Evolutionary conservation across 495 filamentous ascomycete genomes (phyloP).

Genomic region (Podospora pseudopauciseta): DNA sequence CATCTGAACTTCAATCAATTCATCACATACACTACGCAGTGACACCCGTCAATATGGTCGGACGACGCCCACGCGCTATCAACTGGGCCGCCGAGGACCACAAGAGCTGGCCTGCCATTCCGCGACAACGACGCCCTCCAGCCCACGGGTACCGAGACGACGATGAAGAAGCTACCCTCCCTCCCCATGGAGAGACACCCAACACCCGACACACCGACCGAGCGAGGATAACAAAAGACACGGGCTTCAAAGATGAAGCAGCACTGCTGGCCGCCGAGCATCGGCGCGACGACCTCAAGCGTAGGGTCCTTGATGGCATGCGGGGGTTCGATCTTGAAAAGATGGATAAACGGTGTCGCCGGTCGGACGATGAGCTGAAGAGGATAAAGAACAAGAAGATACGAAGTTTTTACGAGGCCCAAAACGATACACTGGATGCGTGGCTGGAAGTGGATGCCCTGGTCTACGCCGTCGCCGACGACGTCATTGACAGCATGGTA

Average conservation of each 20-base stretch:
- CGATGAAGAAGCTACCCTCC: conserved; percentile 11
- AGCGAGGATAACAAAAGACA: background rate
- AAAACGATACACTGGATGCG: conserved; percentile 49
- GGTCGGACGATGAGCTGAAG: conserved; percentile 45
- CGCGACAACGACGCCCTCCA: background rate
- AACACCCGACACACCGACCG: conserved; percentile 1
- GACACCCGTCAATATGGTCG: background rate
- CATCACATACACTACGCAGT: background rate
- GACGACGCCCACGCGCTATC: conserved; percentile 9
- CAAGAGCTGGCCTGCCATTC: background rate
- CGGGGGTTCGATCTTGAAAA: conserved; percentile 32
- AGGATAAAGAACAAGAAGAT: conserved; percentile 48
- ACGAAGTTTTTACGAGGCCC: conserved; percentile 44
- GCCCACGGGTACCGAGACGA: background rate
- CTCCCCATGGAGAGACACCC: background rate
- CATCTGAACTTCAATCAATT: no score
- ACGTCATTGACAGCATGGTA: conserved; percentile 49
- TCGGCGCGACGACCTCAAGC: conserved; percentile 35
- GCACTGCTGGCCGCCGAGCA: conserved; percentile 13
- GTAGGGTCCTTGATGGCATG: conserved; percentile 40
- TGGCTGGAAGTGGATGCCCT: conserved; percentile 53
- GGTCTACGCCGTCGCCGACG: conserved; percentile 48
- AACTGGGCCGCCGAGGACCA: background rate
- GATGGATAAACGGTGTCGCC: conserved; percentile 37
- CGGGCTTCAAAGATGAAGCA: conserved; percentile 10